These are phyloP conservation scores for Echinosophora koreensis DNA, from an alignment of 306 rosid species.

Conservation along the genomic window DNA sequence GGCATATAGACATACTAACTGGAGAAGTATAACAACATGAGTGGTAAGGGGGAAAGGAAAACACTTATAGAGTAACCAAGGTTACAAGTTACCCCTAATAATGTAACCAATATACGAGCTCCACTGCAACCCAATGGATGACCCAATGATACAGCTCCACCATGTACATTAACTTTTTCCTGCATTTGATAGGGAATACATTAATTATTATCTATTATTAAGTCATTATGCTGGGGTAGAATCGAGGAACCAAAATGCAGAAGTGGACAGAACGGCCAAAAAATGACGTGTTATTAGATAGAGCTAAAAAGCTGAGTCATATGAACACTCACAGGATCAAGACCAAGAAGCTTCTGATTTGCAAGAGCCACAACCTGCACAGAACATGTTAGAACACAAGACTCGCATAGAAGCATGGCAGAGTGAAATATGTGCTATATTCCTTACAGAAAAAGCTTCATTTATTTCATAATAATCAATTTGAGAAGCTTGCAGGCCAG, in stretches of 20 bases:
- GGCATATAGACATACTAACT: slow-evolving; percentile 9
- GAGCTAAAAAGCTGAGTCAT: slow-evolving; percentile 28
- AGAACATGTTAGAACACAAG: slow-evolving; percentile 27
- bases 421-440: slow-evolving; percentile 12
- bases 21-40: slow-evolving; percentile 4
- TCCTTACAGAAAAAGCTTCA: slow-evolving; percentile 93
- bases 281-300: slow-evolving; percentile 15
- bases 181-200: slow-evolving; percentile 55
- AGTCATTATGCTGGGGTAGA: slow-evolving; percentile 27
- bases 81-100: slow-evolving; percentile 76
- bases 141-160: slow-evolving; percentile 96
- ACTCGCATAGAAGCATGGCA: slow-evolving; percentile 24
- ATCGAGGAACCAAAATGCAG: slow-evolving; percentile 30
- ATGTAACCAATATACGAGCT: slow-evolving; percentile 91
- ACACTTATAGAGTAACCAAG: slow-evolving; percentile 31
- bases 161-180: slow-evolving; percentile 83
- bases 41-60: slow-evolving; percentile 19
- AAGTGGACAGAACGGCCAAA: slow-evolving; percentile 33
- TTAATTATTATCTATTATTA: slow-evolving; percentile 26
- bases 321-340: slow-evolving; percentile 78
- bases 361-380: slow-evolving; percentile 91
- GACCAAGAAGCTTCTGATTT: slow-evolving; percentile 89
- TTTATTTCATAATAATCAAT: slow-evolving; percentile 91
- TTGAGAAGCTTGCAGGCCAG: slow-evolving; percentile 85
- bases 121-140: slow-evolving; percentile 98